Conservation (phyloP, 371 early-diverging fungal genomes). For the Apophysomyces sp. region DNA sequence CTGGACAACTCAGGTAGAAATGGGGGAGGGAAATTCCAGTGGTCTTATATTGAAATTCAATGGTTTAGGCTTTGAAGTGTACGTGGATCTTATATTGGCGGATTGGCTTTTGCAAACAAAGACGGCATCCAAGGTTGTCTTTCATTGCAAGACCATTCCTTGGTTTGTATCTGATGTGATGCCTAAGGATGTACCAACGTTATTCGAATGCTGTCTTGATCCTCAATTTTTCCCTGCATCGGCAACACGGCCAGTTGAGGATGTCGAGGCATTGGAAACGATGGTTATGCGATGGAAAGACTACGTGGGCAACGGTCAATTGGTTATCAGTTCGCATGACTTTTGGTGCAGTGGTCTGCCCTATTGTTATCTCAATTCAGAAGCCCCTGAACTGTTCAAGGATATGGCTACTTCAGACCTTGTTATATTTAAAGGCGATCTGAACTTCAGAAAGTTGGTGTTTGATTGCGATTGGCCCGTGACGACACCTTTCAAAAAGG, state of each 20-base stretch:
- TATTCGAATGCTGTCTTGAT: conserved; percentile 49
- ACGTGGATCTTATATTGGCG: conserved; percentile 85
- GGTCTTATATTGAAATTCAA: too few relatives aligned
- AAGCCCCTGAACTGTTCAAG: conserved; percentile 63
- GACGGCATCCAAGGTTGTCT: conserved; percentile 66
- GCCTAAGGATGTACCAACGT: conserved; percentile 71
- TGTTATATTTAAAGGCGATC: conserved; percentile 92
- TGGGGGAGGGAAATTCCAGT: too few relatives aligned
- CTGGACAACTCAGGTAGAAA: conserved; percentile 82
- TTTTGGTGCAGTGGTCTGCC: conserved; percentile 89
- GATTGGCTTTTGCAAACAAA: conserved; percentile 80
- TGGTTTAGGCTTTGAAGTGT: conserved; percentile 92
- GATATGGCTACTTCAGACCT: conserved; percentile 60
- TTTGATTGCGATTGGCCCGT: conserved; percentile 87
- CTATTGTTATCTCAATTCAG: conserved; percentile 69
- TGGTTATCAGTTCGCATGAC: conserved; percentile 64
- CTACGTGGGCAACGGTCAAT: conserved; percentile 57
- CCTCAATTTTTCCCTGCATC: conserved; percentile 44
- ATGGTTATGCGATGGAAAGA: conserved; percentile 70
- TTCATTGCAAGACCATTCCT: conserved; percentile 87
- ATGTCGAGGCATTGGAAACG: conserved; percentile 47
- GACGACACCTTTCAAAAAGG: conserved; percentile 77
- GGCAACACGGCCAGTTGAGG: conserved; percentile 19
- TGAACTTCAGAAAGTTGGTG: conserved; percentile 93
- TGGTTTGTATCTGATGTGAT: conserved; percentile 96